Conservation (phyloP, 1,139 yeast genomes). For the Taphrina wiesneri region DNA sequence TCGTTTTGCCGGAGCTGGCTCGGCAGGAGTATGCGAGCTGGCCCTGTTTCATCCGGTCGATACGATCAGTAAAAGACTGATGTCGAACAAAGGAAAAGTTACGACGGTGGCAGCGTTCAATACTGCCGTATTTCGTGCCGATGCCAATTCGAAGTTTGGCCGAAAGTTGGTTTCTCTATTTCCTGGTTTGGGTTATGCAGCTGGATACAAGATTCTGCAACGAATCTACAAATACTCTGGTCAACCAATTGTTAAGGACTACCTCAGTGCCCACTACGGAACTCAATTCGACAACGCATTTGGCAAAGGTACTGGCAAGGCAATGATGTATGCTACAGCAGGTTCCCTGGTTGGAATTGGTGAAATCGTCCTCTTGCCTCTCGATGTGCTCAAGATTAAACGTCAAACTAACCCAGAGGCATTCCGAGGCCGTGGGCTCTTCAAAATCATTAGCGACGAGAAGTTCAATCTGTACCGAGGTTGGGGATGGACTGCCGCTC, state of each 20-base stretch:
- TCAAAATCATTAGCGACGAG: constrained; percentile 81
- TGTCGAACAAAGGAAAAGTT: constrained; percentile 85
- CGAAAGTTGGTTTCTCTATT: constrained; percentile 78
- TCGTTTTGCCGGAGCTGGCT: constrained; percentile 91
- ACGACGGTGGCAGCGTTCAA: constrained; percentile 67
- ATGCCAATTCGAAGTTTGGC: constrained; percentile 69
- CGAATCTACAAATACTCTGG: constrained; percentile 99
- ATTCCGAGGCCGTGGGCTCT: constrained; percentile 94
- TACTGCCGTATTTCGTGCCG: constrained; percentile 79
- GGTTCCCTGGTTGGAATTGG: constrained; percentile 92
- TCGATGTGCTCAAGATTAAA: constrained; percentile 94
- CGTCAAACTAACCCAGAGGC: constrained; percentile 99
- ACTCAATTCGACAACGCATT: constrained; percentile 69
- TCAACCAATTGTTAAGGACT: constrained; percentile 94
- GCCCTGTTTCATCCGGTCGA: constrained; percentile 97
- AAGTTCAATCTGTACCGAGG: constrained; percentile 94
- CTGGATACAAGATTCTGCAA: constrained; percentile 91
- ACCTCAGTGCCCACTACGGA: constrained; percentile 72
- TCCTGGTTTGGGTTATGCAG: constrained; percentile 98
- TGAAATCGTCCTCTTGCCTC: constrained; percentile 90
- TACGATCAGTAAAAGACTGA: constrained; percentile 93
- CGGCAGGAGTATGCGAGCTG: constrained; percentile 95
- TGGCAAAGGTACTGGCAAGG: constrained; percentile 95
- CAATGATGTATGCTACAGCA: constrained; percentile 92
- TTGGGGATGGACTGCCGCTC: constrained; percentile 99